Evolutionary conservation across 2,329 filamentous ascomycete species (phyloP), one percentile per base, ranked within the genome.

Genomic region (Sclerotiophoma versabilis): DNA sequence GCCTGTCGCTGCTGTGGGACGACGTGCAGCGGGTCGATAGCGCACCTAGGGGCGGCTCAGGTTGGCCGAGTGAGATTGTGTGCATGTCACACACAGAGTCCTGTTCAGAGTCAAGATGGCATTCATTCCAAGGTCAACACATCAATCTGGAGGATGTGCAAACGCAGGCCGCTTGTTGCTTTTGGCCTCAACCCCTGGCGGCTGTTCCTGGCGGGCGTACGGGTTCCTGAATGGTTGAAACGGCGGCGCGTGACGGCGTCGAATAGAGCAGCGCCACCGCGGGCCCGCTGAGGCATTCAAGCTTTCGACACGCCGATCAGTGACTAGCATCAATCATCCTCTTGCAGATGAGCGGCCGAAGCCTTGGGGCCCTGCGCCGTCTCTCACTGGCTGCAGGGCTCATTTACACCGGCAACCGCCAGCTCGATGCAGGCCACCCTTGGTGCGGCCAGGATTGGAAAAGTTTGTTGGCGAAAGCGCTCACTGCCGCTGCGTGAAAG

Each of bases 201-300:
- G 51, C 33, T 51, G 54, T 56, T 57, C 56, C 60, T 57, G 59
- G 50, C 58, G 55, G 53, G 47, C 55, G 52, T 54, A 59, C 55
- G 54, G 53, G 59, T 68, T 61, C 65, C 61, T 65, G 64, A 33
- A 25, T 52, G 45, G 52, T 50, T 63, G 64, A 69, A 69, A 71
- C 68, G 48, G 55, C 62, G 64, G 65, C 64, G 60, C 46, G 38
- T 57, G 42, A 54, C 58, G 49, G 50, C 57, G 54, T 45, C 60
- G 39, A 63, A 62, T 63, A 41, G 53, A 38, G 47, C 44, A 34
- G 37, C 55, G 65, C 65, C 62, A 65, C 60, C 53, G 7, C 49
- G 15, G 50, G 37, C 48, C 45, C 49, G 34, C 37, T 51, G 43
- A 14, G 14, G 38, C 22, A 61, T 47, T 64, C 65, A 69, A 69